phyloP scores from a whole-genome alignment of 768 basidiomycete genomes.

The Lentinula edodes region DNA sequence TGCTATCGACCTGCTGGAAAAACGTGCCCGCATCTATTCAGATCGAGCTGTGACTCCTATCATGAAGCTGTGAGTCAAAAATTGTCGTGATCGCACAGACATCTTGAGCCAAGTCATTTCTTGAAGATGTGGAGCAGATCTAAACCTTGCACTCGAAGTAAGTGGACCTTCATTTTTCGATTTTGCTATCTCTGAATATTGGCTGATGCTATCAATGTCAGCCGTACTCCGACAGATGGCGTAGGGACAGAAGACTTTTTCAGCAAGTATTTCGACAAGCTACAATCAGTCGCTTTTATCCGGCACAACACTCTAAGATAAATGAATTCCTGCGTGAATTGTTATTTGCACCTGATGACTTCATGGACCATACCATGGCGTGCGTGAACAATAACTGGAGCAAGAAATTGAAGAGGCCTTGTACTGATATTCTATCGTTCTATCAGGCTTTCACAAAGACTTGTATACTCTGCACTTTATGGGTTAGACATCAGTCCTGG shows the following conservation, averaged over 20 bases:
- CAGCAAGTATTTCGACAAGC: neutral
- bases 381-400: neutral
- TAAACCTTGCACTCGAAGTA: neutral
- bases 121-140: neutral
- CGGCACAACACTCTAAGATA: neutral
- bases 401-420: neutral
- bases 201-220: neutral
- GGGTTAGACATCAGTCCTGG: neutral
- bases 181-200: too few relatives aligned
- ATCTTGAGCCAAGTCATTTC: neutral
- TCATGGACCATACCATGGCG: neutral
- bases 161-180: neutral
- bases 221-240: neutral
- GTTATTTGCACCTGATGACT: neutral
- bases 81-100: too few relatives aligned
- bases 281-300: neutral
- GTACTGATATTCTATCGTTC: too few relatives aligned
- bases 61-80: neutral
- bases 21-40: neutral
- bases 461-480: neutral
- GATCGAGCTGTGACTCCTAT: neutral
- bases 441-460: neutral
- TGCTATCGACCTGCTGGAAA: slow-evolving; percentile 2
- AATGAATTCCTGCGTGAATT: neutral
- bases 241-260: neutral